These are phyloP conservation scores for Polyporus tsugae DNA, from an alignment of 1,284 basidiomycete species.

Conservation along the genomic window DNA sequence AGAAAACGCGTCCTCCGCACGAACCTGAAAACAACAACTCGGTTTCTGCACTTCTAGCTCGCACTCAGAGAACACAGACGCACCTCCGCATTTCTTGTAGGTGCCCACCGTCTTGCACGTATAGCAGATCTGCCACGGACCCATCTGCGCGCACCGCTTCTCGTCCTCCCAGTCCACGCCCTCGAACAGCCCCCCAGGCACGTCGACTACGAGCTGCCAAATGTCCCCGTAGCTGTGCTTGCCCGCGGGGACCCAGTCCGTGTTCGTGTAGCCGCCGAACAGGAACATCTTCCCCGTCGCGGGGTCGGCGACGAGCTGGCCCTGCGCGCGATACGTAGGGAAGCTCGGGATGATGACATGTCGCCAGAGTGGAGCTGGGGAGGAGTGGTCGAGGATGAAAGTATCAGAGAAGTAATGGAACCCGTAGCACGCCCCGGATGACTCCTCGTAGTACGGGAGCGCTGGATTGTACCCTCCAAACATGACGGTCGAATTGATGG, in stretches of 20 bases:
- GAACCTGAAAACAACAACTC: constrained; percentile 28
- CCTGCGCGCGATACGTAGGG: constrained; percentile 45
- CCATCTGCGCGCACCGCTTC: constrained; percentile 45
- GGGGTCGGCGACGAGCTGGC: constrained; percentile 42
- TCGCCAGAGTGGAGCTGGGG: constrained; percentile 34
- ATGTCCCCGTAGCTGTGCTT: constrained; percentile 47
- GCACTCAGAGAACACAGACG: constrained; percentile 13
- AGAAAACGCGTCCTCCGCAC: constrained; percentile 40
- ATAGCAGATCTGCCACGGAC: constrained; percentile 54
- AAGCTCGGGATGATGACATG: constrained; percentile 45
- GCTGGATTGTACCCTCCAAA: constrained; percentile 52
- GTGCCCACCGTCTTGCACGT: constrained; percentile 46
- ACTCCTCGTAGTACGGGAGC: constrained; percentile 37
- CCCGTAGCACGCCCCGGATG: constrained; percentile 34
- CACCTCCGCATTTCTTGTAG: constrained; percentile 52
- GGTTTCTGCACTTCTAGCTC: neutral
- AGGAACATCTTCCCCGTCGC: constrained; percentile 47
- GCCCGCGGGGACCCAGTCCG: constrained; percentile 45
- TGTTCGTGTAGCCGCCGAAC: constrained; percentile 50
- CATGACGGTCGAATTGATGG: constrained; percentile 46
- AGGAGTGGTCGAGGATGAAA: constrained; percentile 42
- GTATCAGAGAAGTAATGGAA: constrained; percentile 50
- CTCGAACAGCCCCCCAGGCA: constrained; percentile 46
- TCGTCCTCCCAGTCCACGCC: constrained; percentile 48
- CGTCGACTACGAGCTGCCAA: constrained; percentile 50